phyloP scores from a whole-genome alignment of 768 basidiomycete species.

The Sarcodon aspratus region DNA sequence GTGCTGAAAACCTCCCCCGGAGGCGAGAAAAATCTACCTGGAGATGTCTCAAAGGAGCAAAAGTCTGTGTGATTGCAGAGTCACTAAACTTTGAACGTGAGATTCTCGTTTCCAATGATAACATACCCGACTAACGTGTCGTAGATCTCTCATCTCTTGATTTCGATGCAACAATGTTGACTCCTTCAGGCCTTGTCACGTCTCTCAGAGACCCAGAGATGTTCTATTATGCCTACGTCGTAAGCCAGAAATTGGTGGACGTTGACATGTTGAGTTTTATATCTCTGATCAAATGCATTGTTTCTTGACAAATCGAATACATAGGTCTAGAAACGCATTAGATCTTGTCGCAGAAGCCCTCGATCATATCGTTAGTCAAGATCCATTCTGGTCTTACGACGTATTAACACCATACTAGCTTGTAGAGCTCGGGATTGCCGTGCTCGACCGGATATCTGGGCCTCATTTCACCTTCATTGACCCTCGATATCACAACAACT shows the following conservation, averaged over 20 bases:
- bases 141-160: no score
- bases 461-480: constrained; percentile 42
- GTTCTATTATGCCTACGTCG: neutral
- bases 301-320: neutral
- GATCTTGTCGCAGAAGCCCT: neutral
- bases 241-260: neutral
- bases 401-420: constrained; percentile 21
- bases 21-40: no score
- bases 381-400: neutral
- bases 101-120: no score
- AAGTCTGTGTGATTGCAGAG: no score
- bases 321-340: neutral
- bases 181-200: neutral
- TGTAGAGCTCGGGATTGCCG: constrained; percentile 33
- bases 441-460: constrained; percentile 33
- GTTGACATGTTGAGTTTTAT: neutral
- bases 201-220: neutral
- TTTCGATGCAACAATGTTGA: no score
- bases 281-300: neutral
- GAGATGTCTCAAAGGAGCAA: no score
- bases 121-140: no score
- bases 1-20: no score
- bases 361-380: neutral
- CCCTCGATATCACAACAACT: constrained; percentile 29
- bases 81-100: no score